These are phyloP conservation scores for Rhododendron griersonianum DNA, from an alignment of 148 eudicot genomes.

Conservation along the genomic window DNA sequence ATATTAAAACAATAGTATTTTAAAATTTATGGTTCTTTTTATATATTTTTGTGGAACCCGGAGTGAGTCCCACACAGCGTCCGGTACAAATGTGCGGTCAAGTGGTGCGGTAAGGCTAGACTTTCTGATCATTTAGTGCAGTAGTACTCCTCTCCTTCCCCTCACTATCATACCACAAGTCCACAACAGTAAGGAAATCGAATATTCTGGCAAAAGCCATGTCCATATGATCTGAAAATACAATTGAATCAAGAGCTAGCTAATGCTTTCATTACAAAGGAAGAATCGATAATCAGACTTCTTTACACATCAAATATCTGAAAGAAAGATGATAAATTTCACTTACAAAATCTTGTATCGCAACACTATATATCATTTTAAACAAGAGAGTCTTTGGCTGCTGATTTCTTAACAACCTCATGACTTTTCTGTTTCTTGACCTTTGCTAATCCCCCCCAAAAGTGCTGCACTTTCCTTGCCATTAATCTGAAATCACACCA, in stretches of 20 bases:
- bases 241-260: slow-evolving; percentile 2
- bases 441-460: slow-evolving; percentile 29
- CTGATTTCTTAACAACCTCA: slow-evolving; percentile 35
- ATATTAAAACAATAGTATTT: too few relatives aligned
- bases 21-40: too few relatives aligned
- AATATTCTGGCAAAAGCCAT: background rate
- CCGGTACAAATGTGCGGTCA: too few relatives aligned
- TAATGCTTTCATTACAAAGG: slow-evolving; percentile 3
- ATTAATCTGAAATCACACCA: slow-evolving; percentile 37
- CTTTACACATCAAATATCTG: background rate
- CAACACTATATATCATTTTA: slow-evolving; percentile 17
- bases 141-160: too few relatives aligned
- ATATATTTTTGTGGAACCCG: too few relatives aligned
- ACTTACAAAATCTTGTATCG: background rate
- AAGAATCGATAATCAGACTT: background rate
- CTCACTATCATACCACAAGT: too few relatives aligned
- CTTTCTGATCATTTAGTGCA: too few relatives aligned
- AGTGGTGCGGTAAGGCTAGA: too few relatives aligned
- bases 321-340: background rate
- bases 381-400: slow-evolving; percentile 45
- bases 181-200: background rate
- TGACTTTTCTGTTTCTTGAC: slow-evolving; percentile 48
- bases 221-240: background rate
- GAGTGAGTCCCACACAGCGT: too few relatives aligned
- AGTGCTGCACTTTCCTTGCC: slow-evolving; percentile 50